These are phyloP conservation scores for Trichomonas tenax DNA, from an alignment of 208 protist species.

Conservation along the genomic window DNA sequence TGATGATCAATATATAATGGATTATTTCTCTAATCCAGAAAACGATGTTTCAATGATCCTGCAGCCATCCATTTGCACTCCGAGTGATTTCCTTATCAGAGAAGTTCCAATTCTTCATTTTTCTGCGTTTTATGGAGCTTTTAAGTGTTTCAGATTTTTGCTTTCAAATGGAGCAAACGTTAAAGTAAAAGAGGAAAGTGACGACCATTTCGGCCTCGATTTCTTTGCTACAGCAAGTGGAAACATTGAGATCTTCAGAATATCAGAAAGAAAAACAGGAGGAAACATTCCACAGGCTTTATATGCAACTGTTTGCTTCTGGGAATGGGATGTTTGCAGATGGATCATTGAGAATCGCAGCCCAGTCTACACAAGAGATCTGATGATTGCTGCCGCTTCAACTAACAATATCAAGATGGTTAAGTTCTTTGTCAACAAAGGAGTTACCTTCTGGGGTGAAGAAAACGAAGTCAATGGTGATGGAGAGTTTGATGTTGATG, in stretches of 20 bases:
- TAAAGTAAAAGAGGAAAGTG: neutral
- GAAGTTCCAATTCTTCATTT: neutral
- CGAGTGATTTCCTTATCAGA: neutral
- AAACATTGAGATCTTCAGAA: neutral
- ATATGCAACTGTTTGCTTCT: neutral
- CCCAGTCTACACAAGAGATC: neutral
- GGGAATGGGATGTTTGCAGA: neutral
- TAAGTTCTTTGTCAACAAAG: neutral
- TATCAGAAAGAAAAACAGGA: neutral
- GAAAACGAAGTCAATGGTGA: neutral
- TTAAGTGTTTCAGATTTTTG: neutral
- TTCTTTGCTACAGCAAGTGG: neutral
- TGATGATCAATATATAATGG: neutral
- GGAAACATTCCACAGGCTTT: neutral
- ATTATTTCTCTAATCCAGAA: neutral
- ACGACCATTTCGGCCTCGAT: neutral
- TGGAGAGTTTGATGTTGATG: neutral
- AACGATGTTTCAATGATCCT: neutral
- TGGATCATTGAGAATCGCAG: neutral
- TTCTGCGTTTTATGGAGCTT: neutral
- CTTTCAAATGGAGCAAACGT: neutral
- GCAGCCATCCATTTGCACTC: neutral
- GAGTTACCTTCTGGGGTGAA: neutral
- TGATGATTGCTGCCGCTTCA: neutral
- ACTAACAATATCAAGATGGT: neutral